Evolutionary conservation across 2,329 filamentous ascomycete genomes (phyloP), one percentile per base, ranked within the genome.

Genomic region (Hypoxylon sp.): DNA sequence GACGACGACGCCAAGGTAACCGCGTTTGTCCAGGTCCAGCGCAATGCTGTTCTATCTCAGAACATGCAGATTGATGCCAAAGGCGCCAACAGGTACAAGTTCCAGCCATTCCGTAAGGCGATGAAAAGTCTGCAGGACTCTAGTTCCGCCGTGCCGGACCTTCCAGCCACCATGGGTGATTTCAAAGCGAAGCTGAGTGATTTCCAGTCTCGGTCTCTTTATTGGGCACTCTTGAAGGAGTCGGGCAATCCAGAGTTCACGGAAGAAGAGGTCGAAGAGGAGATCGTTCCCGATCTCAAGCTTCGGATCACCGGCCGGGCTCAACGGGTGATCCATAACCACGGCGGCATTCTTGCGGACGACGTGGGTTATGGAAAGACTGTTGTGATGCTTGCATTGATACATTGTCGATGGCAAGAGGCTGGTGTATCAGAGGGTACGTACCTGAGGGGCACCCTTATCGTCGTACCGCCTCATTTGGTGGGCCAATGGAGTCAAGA

Each of bases 361-460:
- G 78, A 83, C 29, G 80, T 84, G 13, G 83, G 83, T 14, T 84
- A 80, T 58, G 82, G 83, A 1, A 84, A 84, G 72, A 84, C 83
- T 0, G 76, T 83, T 3, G 73, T 83, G 26, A 79, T 74, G 5
- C 76, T 84, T 11, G 81, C 78, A 1, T 73, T 83, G 3, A 75
- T 83, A 6, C 77, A 79, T 24, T 65, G 63, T 6, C 77, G 67
- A 4, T 1, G 62, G 0, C 52, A 22, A 52, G 1, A n/a, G 2
- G 0, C 13, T 64, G 0, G 79, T 72, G 9, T 69, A 10, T 64
- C 76, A 66, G 5, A 33, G 14, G 44, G 26, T 19, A 44, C 74
- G n/a, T 76, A 78, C 37, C 69, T 81, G 9, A 67, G 77, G 5
- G 81, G 80, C 0, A 81, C 80, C 1, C 75, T 84, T 24, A 71